phyloP scores from a whole-genome alignment of 2,329 filamentous ascomycete species.

The Curvularia sp. region DNA sequence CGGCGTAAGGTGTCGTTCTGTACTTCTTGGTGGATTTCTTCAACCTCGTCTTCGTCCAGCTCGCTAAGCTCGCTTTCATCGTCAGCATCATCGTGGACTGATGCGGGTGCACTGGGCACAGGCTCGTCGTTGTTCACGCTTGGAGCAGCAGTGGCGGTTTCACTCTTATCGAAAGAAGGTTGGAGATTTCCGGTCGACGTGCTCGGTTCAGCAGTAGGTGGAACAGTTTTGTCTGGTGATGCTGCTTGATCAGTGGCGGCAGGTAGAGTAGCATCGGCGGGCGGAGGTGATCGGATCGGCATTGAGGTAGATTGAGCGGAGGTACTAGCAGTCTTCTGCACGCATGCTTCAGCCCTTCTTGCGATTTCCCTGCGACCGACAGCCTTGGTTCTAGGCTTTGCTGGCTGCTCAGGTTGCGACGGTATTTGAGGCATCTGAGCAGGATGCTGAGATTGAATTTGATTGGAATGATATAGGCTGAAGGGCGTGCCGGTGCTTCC shows the following conservation, averaged over 20 bases:
- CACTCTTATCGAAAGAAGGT: slow-evolving; percentile 26
- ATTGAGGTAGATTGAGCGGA: slow-evolving; percentile 37
- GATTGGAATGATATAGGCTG: slow-evolving; percentile 37
- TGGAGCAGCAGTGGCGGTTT: slow-evolving; percentile 53
- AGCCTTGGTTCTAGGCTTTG: slow-evolving; percentile 59
- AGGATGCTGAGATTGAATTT: slow-evolving; percentile 29
- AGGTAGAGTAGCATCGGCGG: slow-evolving; percentile 25
- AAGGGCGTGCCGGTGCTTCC: slow-evolving; percentile 32
- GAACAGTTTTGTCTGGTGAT: slow-evolving; percentile 32
- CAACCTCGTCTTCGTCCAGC: slow-evolving; percentile 54
- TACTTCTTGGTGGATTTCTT: slow-evolving; percentile 42
- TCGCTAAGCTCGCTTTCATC: slow-evolving; percentile 64
- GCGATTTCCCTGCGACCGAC: slow-evolving; percentile 67
- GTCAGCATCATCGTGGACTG: slow-evolving; percentile 61
- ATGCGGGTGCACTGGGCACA: slow-evolving; percentile 64
- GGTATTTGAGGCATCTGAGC: slow-evolving; percentile 24
- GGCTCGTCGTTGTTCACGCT: slow-evolving; percentile 41
- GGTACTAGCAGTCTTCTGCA: slow-evolving; percentile 51
- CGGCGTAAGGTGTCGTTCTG: slow-evolving; percentile 21
- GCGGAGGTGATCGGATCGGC: slow-evolving; percentile 45
- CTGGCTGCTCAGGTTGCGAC: slow-evolving; percentile 29
- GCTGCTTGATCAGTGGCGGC: slow-evolving; percentile 16
- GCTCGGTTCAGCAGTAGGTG: slow-evolving; percentile 5
- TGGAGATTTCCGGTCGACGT: slow-evolving; percentile 26
- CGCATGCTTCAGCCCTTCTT: slow-evolving; percentile 65